Evolutionary conservation across 129 eudicot genomes (phyloP), one percentile per base, ranked within the genome.

Genomic region (Oenanthe sinensis): DNA sequence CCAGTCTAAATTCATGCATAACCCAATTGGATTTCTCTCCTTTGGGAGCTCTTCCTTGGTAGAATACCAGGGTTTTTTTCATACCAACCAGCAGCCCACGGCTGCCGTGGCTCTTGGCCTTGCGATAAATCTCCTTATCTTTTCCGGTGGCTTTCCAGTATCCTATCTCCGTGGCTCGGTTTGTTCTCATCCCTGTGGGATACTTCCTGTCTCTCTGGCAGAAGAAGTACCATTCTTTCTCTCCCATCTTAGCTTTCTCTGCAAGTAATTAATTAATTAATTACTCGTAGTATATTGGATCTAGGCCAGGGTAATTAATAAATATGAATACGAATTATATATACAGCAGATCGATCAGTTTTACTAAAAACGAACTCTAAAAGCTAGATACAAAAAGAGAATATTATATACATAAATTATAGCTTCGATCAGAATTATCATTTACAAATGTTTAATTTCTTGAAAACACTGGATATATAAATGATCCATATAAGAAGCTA

Each of bases 121-220:
- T 83, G 0, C 75, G n/a, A 50, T 52, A 82, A 37, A 92, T 92
- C 88, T 89, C 95, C 79, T 89, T 92, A 75, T 92, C 97, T 81
- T 92, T 92, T 72, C 97, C 97, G 47, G 97, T 92, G 26, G 97
- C 97, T 79, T 92, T 92, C 97, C 97, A 92, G 78, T 92, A 92
- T 5, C 97, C 97, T 4, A 89, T 83, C 74, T 89, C 95, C 0
- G 97, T 92, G 8, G 97, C 97, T 45, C 97, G 79, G 58, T 92
- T 92, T 2, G 97, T 92, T 84, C 97, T 83, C 97, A 89, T 92
- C 54, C 97, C 97, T 1, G 97, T 92, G n/a, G 97, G 97, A 68
- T 92, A 92, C 82, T 92, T 92, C 39, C 97, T 68, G 78, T 92
- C 97, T 85, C 95, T 79, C 79, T 89, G 95, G 85, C 87, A 89